Conservation (phyloP, 768 basidiomycete species). For the Rhodosporidiobolus sp. region DNA sequence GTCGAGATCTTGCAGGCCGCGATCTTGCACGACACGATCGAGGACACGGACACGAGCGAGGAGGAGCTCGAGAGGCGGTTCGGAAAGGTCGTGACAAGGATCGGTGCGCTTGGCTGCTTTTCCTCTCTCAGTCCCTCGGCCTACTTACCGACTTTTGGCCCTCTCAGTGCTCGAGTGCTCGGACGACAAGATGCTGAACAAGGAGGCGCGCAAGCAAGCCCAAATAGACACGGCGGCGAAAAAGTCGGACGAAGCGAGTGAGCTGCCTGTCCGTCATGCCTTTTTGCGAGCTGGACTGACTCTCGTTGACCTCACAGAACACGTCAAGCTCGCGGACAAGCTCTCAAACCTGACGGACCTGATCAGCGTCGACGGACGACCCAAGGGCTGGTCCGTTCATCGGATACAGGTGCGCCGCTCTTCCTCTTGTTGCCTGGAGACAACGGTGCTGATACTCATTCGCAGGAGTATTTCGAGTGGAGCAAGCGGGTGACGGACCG, state of each 20-base stretch:
- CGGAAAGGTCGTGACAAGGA: conserved; percentile 47
- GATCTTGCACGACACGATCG: conserved; percentile 49
- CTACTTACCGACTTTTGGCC: not conserved
- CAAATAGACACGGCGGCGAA: conserved; percentile 32
- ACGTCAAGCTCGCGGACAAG: conserved; percentile 40
- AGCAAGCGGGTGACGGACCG: conserved; percentile 29
- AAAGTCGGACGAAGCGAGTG: conserved; percentile 27
- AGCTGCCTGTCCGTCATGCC: not conserved
- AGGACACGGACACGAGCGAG: conserved; percentile 48
- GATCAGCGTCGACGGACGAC: conserved; percentile 8
- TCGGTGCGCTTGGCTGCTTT: conserved; percentile 42
- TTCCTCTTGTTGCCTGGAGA: too few relatives aligned
- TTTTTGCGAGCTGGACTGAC: too few relatives aligned
- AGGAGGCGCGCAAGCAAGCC: conserved; percentile 29
- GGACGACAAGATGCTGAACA: conserved; percentile 21
- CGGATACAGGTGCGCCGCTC: conserved; percentile 20
- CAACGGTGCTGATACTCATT: too few relatives aligned
- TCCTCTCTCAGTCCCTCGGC: too few relatives aligned
- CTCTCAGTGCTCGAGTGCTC: conserved; percentile 24
- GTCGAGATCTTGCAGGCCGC: conserved; percentile 45
- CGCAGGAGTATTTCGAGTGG: conserved; percentile 36
- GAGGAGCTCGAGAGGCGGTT: conserved; percentile 46
- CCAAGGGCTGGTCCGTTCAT: conserved; percentile 6
- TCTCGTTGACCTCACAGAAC: conserved; percentile 8
- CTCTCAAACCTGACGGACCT: conserved; percentile 34